Conservation (phyloP, 352 stramenopile species). For the Globisporangium middletonii region DNA sequence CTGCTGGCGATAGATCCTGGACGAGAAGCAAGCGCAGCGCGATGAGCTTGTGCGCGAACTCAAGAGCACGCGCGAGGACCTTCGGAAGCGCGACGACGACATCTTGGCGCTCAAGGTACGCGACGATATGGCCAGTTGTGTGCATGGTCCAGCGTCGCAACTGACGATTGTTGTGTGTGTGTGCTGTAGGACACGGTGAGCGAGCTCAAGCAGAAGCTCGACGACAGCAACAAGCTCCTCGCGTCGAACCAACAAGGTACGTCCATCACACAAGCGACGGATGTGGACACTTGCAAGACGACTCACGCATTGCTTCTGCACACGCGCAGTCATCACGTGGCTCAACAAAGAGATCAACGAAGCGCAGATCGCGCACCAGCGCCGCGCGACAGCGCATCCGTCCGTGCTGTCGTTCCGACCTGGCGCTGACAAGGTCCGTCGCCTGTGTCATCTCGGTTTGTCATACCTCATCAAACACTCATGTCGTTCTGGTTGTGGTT, state of each 20-base stretch:
- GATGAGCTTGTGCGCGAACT: slow-evolving; percentile 57
- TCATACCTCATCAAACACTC: neutral
- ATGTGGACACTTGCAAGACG: too few relatives aligned
- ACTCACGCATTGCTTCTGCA: neutral
- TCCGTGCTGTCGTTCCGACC: slow-evolving; percentile 67
- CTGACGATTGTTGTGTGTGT: neutral
- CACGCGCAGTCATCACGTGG: slow-evolving; percentile 74
- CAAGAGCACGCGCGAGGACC: slow-evolving; percentile 60
- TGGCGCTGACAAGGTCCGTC: slow-evolving; percentile 29
- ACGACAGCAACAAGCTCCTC: slow-evolving; percentile 85
- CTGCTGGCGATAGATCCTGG: slow-evolving; percentile 33
- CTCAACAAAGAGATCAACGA: slow-evolving; percentile 92
- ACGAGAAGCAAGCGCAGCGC: slow-evolving; percentile 73
- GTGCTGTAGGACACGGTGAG: slow-evolving; percentile 41
- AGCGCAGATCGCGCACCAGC: slow-evolving; percentile 68
- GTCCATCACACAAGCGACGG: neutral
- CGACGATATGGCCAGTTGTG: neutral
- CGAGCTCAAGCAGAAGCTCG: slow-evolving; percentile 78
- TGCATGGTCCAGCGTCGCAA: neutral
- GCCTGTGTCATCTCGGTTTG: neutral
- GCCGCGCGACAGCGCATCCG: slow-evolving; percentile 51
- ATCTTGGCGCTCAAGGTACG: slow-evolving; percentile 50
- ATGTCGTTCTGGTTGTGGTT: neutral
- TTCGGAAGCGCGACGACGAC: slow-evolving; percentile 66
- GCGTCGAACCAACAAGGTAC: slow-evolving; percentile 87